Conservation (phyloP, 2,329 filamentous ascomycete species). For the Fusarium napiforme region DNA sequence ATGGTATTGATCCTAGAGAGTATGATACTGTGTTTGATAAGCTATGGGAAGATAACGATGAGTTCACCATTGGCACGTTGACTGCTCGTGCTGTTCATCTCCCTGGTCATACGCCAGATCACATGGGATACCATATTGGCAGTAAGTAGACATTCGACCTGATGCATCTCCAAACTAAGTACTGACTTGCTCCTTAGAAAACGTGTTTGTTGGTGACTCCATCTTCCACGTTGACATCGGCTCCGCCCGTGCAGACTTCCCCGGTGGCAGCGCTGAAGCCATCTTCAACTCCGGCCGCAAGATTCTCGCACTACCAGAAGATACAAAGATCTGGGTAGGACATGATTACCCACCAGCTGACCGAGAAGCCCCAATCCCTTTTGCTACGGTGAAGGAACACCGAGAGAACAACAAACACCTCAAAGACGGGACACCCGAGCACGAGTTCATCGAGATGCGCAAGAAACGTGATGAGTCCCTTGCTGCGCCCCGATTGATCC, state of each 20-base stretch:
- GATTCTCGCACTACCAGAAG: conserved; percentile 55
- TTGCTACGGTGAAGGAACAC: conserved; percentile 59
- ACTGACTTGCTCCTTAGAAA: conserved; percentile 38
- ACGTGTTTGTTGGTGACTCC: conserved; percentile 65
- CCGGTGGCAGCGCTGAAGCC: conserved; percentile 57
- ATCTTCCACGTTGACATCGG: conserved; percentile 64
- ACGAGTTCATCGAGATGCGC: conserved; percentile 58
- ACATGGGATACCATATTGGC: conserved; percentile 68
- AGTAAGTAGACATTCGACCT: conserved; percentile 36
- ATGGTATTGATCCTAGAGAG: conserved; percentile 57
- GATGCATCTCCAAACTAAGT: rapidly evolving
- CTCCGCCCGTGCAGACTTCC: conserved; percentile 65
- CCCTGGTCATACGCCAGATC: conserved; percentile 70
- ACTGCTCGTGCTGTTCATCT: conserved; percentile 62
- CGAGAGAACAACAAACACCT: conserved; percentile 60
- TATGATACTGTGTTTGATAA: conserved; percentile 61
- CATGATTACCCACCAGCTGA: conserved; percentile 62
- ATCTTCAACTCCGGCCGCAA: conserved; percentile 57
- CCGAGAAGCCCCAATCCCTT: conserved; percentile 51
- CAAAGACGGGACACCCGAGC: conserved; percentile 52
- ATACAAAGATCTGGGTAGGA: conserved; percentile 63
- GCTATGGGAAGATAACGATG: conserved; percentile 64
- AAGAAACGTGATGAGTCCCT: conserved; percentile 56
- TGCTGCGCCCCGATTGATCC: conserved; percentile 58
- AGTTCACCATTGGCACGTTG: conserved; percentile 61